These are phyloP conservation scores for Westerdykella aurantiaca DNA, from an alignment of 2,329 filamentous ascomycete species.

Conservation along the genomic window DNA sequence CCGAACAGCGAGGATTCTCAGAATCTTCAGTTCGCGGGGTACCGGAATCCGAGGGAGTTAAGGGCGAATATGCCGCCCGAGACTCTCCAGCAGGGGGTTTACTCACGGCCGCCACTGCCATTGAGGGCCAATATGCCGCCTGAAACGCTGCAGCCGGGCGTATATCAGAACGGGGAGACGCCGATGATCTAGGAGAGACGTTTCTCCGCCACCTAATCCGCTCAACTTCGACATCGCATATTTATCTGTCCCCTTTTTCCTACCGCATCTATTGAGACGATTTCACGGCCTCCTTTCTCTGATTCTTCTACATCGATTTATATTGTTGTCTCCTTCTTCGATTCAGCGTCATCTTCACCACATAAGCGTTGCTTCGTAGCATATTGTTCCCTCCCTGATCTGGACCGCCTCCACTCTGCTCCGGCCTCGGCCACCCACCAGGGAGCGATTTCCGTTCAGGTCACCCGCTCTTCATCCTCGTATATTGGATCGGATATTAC, in stretches of 20 bases:
- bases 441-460: no score
- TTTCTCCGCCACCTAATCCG: background rate
- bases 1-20: slow-evolving; percentile 21
- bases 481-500: no score
- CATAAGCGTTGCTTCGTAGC: slow-evolving; percentile 14
- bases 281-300: slow-evolving; percentile 9
- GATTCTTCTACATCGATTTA: slow-evolving; percentile 3
- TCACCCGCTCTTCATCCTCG: no score
- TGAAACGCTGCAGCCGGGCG: slow-evolving; percentile 41
- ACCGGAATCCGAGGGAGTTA: slow-evolving; percentile 43
- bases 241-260: slow-evolving; percentile 1
- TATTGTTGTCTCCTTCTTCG: slow-evolving; percentile 3
- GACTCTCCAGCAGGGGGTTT: slow-evolving; percentile 33
- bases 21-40: slow-evolving; percentile 23
- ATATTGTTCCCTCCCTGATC: no score
- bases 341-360: slow-evolving; percentile 4
- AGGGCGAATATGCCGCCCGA: slow-evolving; percentile 46
- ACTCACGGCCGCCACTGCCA: slow-evolving; percentile 19
- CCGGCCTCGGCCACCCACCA: no score
- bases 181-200: slow-evolving; percentile 29
- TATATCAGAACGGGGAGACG: slow-evolving; percentile 30
- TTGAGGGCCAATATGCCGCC: slow-evolving; percentile 43
- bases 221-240: slow-evolving; percentile 1
- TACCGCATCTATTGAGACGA: slow-evolving; percentile 20
- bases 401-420: no score